These are phyloP conservation scores for Clarireedia hainanense DNA, from an alignment of 2,329 filamentous ascomycete species.

Conservation along the genomic window DNA sequence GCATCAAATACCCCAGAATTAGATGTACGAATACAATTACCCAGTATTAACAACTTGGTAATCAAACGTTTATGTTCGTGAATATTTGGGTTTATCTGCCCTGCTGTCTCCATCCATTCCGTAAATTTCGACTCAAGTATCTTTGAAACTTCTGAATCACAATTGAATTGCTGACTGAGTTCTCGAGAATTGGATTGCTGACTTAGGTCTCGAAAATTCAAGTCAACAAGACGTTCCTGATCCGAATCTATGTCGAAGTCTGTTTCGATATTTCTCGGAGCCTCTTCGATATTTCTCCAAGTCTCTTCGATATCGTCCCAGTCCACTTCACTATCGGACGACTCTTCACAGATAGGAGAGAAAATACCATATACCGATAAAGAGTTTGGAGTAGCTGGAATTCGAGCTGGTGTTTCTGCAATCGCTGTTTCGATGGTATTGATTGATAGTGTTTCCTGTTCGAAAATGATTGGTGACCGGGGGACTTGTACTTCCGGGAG, in stretches of 20 bases:
- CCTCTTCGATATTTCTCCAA: not conserved
- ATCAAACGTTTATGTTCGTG: not conserved
- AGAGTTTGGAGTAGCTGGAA: not conserved
- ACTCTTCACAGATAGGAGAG: not conserved
- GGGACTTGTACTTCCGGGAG: not conserved
- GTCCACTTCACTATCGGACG: not conserved
- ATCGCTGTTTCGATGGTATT: not conserved
- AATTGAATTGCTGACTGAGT: not conserved
- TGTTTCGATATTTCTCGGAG: not conserved
- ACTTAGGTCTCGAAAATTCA: no score
- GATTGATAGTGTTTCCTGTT: not conserved
- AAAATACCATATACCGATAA: not conserved
- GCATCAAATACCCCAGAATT: not conserved
- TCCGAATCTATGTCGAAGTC: not conserved
- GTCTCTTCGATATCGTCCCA: not conserved
- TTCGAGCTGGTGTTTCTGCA: not conserved
- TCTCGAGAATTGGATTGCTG: not conserved
- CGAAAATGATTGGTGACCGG: not conserved
- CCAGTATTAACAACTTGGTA: not conserved
- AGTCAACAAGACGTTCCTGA: not conserved
- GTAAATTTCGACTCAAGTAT: not conserved
- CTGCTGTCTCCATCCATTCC: not conserved
- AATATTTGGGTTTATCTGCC: not conserved
- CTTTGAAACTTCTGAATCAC: not conserved
- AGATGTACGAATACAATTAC: not conserved